Evolutionary conservation across 169 alveolate species (phyloP), one percentile per base, ranked within the genome.

Genomic region (Eimeria maxima): DNA sequence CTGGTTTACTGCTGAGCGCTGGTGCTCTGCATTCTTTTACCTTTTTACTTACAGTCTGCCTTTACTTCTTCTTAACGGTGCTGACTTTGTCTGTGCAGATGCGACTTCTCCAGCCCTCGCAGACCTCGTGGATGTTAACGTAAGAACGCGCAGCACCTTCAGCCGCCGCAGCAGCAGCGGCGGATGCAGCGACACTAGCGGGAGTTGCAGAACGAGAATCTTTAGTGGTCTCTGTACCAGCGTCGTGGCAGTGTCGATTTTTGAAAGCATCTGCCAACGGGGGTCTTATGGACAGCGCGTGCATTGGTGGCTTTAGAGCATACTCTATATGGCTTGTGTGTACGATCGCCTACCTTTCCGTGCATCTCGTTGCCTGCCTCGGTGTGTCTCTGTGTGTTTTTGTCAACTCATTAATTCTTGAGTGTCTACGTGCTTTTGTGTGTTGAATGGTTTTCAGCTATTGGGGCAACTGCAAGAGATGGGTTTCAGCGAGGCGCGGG

Each of bases 401-500:
- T 3, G 14, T 24, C 76, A n/a, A 27, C 76, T 67, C 0, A 60
- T 60, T 67, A 67, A 14, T n/a, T 45, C 76, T 67, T 67, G 76
- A 7, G 22, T 74, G 60, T 42, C 13, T 74, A 38, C 29, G 24
- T 74, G 84, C 29, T 53, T 33, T 71, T 74, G 53, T 44, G 29
- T 22, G 10, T 33, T 90, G 45, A 78, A 84, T 50, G 94, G 87
- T 53, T 69, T 33, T 20, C 93, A 88, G 74, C 63, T 87, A 22
- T 55, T 87, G 18, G 84, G 47, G 45, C 84, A 95, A 44, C 44
- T 96, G 91, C 18, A 90, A 29, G 96, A 94, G 74, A 96, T 96
- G 97, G 97, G 97, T 1, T 96, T 96, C 67, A 94, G 95, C 14
- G 88, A 88, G 80, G 74, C 92, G 50, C 96, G 96, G 60, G 88